Percentiles rank a stretch among this genome's conserved stretches.
These are phyloP conservation scores for Hypomyces rosellus DNA, from an alignment of 2,329 filamentous ascomycete genomes.

Conservation along the genomic window DNA sequence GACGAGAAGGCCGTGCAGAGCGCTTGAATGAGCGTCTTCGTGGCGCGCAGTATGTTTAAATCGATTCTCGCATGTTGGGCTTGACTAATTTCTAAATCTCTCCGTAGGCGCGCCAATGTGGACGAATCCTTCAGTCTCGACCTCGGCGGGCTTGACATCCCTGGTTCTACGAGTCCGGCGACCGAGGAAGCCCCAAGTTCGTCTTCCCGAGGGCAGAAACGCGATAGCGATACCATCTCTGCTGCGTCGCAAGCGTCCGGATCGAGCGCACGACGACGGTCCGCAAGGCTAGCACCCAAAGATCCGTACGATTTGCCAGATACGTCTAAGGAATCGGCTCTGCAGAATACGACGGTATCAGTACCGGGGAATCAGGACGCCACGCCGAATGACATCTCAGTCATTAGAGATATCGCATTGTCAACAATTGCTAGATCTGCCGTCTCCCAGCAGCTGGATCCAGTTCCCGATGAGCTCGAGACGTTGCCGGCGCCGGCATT, in stretches of 20 bases:
- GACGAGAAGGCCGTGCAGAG: slow-evolving; percentile 49
- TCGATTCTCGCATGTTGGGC: not conserved
- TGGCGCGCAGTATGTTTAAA: slow-evolving; percentile 51
- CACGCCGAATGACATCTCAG: slow-evolving; percentile 3
- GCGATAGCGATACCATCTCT: slow-evolving; percentile 21
- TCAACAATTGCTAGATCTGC: slow-evolving; percentile 8
- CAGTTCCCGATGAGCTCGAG: slow-evolving; percentile 18
- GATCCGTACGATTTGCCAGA: slow-evolving; percentile 25
- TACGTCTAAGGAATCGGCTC: slow-evolving; percentile 23
- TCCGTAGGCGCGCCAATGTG: slow-evolving; percentile 47
- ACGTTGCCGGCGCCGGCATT: slow-evolving; percentile 14
- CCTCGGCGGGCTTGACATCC: slow-evolving; percentile 35
- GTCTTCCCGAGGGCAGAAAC: slow-evolving; percentile 40
- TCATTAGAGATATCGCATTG: not conserved
- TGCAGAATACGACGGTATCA: slow-evolving; percentile 8
- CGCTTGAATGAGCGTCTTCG: slow-evolving; percentile 60
- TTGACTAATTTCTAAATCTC: slow-evolving; percentile 9
- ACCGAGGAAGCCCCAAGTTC: slow-evolving; percentile 35
- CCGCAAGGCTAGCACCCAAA: slow-evolving; percentile 14
- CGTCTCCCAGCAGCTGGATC: slow-evolving; percentile 7
- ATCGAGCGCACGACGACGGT: slow-evolving; percentile 13
- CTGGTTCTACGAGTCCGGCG: slow-evolving; percentile 25
- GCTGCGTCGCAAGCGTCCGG: slow-evolving; percentile 9
- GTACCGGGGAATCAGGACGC: slow-evolving; percentile 8
- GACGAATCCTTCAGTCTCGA: slow-evolving; percentile 53